Conservation (phyloP, 108 stramenopile genomes). For the Cyclotella cryptica region DNA sequence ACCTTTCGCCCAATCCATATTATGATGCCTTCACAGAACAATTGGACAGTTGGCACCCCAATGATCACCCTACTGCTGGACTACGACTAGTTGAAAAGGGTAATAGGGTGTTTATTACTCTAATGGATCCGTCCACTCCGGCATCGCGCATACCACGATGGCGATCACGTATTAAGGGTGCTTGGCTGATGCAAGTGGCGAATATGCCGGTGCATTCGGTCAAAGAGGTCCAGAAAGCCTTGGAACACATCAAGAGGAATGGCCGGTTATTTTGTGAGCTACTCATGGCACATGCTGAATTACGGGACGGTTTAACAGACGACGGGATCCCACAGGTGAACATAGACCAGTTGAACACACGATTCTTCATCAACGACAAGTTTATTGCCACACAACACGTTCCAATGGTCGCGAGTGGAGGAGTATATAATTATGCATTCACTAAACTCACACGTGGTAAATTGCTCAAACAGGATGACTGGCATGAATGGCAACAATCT, state of each 20-base stretch:
- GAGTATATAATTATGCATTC: background rate
- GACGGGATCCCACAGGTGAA: background rate
- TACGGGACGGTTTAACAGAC: background rate
- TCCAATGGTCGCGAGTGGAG: background rate
- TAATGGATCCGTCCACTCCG: background rate
- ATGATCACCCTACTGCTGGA: background rate
- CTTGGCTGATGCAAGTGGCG: background rate
- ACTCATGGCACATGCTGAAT: constrained; percentile 1
- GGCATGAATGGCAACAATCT: constrained; percentile 2
- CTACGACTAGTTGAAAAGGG: background rate
- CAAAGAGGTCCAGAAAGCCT: background rate
- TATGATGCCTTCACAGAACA: too few relatives aligned
- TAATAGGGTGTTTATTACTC: background rate
- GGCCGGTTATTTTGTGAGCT: background rate
- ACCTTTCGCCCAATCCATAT: too few relatives aligned
- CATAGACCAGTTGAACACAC: background rate
- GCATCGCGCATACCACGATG: background rate
- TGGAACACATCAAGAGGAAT: background rate
- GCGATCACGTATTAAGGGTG: background rate
- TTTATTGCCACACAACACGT: background rate
- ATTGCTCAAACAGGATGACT: background rate
- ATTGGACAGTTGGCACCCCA: too few relatives aligned
- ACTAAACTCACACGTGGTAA: background rate
- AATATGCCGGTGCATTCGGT: background rate
- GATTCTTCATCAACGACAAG: background rate